A percentile compares a stretch with the other conserved stretches of the same genome.
Evolutionary conservation across 2,329 filamentous ascomycete genomes (phyloP).

Genomic region (Xylariales sp.): DNA sequence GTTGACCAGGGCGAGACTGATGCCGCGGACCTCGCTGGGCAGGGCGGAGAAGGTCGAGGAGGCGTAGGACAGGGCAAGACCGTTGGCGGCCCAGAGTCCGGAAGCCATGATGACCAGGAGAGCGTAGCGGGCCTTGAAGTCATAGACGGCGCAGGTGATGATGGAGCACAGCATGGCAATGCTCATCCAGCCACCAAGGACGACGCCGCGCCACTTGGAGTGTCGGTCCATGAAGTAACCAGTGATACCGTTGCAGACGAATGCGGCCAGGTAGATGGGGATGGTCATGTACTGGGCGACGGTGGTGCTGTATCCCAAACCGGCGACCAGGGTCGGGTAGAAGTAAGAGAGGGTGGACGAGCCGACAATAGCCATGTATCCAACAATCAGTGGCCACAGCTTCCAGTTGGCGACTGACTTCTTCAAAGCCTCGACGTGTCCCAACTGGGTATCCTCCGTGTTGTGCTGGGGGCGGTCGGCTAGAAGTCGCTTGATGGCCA

Average conservation of each 20-base stretch:
- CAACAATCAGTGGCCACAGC: conserved; percentile 33
- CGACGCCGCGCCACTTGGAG: conserved; percentile 38
- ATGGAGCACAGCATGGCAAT: conserved; percentile 33
- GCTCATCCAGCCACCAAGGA: conserved; percentile 44
- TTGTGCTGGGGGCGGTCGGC: conserved; percentile 50
- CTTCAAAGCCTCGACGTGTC: conserved; percentile 17
- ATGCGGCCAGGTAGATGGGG: conserved; percentile 48
- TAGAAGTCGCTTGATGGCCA: conserved; percentile 29
- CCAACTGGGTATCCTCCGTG: conserved; percentile 51
- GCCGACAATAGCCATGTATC: conserved; percentile 37
- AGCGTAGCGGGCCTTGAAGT: conserved; percentile 48
- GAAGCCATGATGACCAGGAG: conserved; percentile 52
- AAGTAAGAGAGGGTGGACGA: conserved; percentile 47
- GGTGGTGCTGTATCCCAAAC: conserved; percentile 40
- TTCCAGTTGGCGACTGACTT: conserved; percentile 31
- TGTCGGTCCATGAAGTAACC: conserved; percentile 43
- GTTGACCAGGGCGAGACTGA: conserved; percentile 49
- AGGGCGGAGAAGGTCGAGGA: conserved; percentile 46
- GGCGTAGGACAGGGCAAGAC: conserved; percentile 44
- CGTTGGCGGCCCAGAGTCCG: conserved; percentile 50
- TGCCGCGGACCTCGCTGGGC: conserved; percentile 43
- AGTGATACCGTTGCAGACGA: conserved; percentile 37
- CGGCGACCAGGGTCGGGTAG: conserved; percentile 37
- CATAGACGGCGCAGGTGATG: conserved; percentile 39
- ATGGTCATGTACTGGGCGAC: conserved; percentile 47